Conservation (phyloP, 2,329 filamentous ascomycete genomes). For the Grosmannia clavigera region DNA sequence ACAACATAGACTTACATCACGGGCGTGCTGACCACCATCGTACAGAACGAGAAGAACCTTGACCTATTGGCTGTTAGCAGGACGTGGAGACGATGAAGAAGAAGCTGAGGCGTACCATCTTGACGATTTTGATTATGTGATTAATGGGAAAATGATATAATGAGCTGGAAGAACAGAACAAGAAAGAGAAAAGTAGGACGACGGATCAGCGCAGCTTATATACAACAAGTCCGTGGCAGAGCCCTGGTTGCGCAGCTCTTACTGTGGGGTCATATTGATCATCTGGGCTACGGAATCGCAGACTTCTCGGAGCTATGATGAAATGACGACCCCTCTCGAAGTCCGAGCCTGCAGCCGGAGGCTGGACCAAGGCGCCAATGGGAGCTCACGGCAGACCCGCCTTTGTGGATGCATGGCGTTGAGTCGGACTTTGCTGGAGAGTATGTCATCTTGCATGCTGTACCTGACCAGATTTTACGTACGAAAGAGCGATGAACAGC, state of each 20-base stretch:
- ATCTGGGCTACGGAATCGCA: not conserved
- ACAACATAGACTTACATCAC: constrained; percentile 48
- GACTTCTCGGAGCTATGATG: not conserved
- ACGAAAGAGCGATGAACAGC: no score
- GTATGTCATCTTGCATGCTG: no score
- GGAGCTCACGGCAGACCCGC: not conserved
- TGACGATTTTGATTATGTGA: not conserved
- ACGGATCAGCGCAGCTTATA: not conserved
- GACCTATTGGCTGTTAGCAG: constrained; percentile 42
- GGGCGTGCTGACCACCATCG: constrained; percentile 80
- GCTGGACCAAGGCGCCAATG: not conserved
- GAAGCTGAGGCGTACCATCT: not conserved
- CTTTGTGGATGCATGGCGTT: not conserved
- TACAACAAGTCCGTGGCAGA: not conserved
- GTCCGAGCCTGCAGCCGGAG: not conserved
- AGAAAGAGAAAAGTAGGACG: not conserved
- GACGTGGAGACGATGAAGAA: not conserved
- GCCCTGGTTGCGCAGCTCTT: not conserved
- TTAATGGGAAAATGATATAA: not conserved
- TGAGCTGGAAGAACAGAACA: not conserved
- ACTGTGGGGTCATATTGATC: not conserved
- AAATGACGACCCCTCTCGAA: not conserved
- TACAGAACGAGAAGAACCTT: constrained; percentile 93
- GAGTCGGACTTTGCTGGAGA: no score
- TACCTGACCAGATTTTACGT: no score